A percentile compares a stretch with the other conserved stretches of the same genome.
These are phyloP conservation scores for Pythium scleroteichum DNA, from an alignment of 352 stramenopile species.

Conservation along the genomic window DNA sequence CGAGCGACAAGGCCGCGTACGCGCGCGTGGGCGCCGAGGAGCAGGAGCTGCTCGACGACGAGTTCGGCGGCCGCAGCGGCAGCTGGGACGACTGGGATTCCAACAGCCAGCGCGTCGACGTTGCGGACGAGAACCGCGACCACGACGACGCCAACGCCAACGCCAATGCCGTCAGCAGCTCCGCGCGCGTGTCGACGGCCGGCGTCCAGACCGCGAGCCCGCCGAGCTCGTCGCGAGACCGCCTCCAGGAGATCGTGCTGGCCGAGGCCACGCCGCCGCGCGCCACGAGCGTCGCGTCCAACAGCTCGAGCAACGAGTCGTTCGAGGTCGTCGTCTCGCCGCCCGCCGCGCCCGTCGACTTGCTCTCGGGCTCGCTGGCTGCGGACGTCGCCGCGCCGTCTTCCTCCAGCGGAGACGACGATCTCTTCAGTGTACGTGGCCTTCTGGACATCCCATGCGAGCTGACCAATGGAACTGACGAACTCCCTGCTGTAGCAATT, in stretches of 20 bases:
- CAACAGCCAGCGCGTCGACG: slow-evolving; percentile 18
- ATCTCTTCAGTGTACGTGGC: slow-evolving; percentile 80
- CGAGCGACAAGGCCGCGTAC: slow-evolving; percentile 53
- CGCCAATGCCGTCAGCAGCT: background rate
- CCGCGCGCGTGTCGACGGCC: slow-evolving; percentile 10
- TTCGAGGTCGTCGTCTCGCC: slow-evolving; percentile 46
- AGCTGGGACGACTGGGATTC: slow-evolving; percentile 79
- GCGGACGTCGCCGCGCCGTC: slow-evolving; percentile 1
- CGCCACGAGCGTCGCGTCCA: slow-evolving; percentile 47
- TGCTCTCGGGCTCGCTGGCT: slow-evolving; percentile 18
- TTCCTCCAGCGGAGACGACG: slow-evolving; percentile 42
- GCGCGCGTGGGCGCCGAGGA: slow-evolving; percentile 54
- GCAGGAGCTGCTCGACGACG: slow-evolving; percentile 49
- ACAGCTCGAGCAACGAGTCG: slow-evolving; percentile 66
- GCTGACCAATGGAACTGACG: too few species aligned
- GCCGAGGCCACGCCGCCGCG: slow-evolving; percentile 13
- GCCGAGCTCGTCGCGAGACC: slow-evolving; percentile 17
- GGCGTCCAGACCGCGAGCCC: slow-evolving; percentile 33
- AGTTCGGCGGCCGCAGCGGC: slow-evolving; percentile 41
- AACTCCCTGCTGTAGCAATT: too few species aligned
- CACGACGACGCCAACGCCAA: slow-evolving; percentile 18
- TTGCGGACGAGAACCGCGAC: background rate
- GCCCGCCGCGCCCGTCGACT: slow-evolving; percentile 20
- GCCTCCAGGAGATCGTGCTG: slow-evolving; percentile 40
- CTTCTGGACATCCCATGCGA: too few species aligned